Evolutionary conservation across 257 asterid genomes (phyloP), one percentile per base, ranked within the genome.

Genomic region (Nicotiana tabacum): DNA sequence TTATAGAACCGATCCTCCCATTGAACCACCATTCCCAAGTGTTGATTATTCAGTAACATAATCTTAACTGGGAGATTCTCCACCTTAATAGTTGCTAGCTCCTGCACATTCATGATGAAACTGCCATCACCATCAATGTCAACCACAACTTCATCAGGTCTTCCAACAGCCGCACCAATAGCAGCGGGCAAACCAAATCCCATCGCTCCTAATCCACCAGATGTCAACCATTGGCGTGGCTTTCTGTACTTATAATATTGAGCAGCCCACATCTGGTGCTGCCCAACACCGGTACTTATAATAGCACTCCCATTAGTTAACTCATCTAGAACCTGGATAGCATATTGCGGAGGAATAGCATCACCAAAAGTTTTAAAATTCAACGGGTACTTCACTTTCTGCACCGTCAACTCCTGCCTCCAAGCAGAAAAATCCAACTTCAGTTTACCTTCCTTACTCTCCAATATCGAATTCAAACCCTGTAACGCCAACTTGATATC

Each of bases 201-300:
- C 83, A 81, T 81, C 9, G 83, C 83, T 30, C 83, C 83, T 65
- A 81, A 66, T 35, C 83, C 83, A 21, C 83, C 83, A 24, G 83
- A 81, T 13, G 83, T 81, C 83, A 81, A 66, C 83, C 83, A 81
- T 35, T 81, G 83, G 53, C 66, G 77, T 30, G 83, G 83, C 66
- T 65, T 66, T 35, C 39, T 32, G 74, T 66, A 81, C 83, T 81
- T 81, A 10, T 81, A 81, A 30, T 64, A 81, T 39, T 81, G 83
- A n/a, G 83, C 83, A 48, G 78, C 83, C 83, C 83, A 81, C 83
- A 81, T 81, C 16, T 81, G 83, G 78, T 81, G 83, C 39, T 81
- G 83, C 37, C 83, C 83, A n/a, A 81, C 83, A 48, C 83, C 83
- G 0, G 83, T 81, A 48, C 78, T 81, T 39, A 81, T 29, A 43